Evolutionary conservation across 768 basidiomycete species (phyloP).

Genomic region (Tricholoma terreum): DNA sequence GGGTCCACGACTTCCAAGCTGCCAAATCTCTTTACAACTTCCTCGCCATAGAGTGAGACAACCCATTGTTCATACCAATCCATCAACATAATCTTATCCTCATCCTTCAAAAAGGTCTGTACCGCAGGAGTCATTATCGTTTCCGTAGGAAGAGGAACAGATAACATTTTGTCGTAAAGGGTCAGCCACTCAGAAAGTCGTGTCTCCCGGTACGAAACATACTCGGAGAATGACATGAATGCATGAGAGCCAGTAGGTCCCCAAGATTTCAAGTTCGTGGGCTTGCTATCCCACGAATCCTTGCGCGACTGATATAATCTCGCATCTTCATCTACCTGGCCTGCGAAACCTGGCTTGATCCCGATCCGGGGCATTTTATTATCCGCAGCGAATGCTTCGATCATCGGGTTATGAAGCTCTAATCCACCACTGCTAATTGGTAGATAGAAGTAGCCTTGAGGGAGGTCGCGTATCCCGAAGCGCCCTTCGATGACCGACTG

Average conservation of each 20-base stretch:
- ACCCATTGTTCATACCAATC: constrained; percentile 36
- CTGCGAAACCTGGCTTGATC: constrained; percentile 11
- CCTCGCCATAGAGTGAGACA: constrained; percentile 36
- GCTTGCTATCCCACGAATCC: background rate
- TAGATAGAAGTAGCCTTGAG: constrained; percentile 29
- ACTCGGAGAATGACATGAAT: constrained; percentile 3
- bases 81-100: constrained; percentile 9
- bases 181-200: background rate
- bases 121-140: background rate
- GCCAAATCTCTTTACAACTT: constrained; percentile 38
- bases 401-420: constrained; percentile 32
- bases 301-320: background rate
- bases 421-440: constrained; percentile 27
- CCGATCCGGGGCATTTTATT: background rate
- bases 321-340: constrained; percentile 20
- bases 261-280: background rate
- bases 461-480: constrained; percentile 25
- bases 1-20: constrained; percentile 38
- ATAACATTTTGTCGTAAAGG: background rate
- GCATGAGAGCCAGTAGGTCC: background rate
- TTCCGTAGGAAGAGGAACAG: background rate
- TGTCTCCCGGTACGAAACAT: background rate
- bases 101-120: background rate
- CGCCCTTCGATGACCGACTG: constrained; percentile 25
- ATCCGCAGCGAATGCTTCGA: constrained; percentile 32